phyloP scores from a whole-genome alignment of 805 yeast genomes.

The Candida incommunis region DNA sequence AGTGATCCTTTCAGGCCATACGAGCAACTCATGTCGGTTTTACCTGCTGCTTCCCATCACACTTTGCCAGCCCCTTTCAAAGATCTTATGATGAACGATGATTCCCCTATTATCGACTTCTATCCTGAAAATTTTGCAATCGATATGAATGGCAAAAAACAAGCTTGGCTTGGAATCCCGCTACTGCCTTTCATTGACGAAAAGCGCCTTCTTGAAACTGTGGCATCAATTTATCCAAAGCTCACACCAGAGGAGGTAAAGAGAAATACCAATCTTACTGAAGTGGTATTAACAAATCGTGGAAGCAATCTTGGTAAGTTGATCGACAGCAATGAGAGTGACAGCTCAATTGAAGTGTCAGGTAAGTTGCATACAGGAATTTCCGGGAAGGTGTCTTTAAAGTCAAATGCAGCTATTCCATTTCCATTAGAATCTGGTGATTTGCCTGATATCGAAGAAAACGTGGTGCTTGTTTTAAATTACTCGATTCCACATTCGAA shows the following conservation, averaged over 20 bases:
- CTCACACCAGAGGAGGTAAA: slow-evolving; percentile 53
- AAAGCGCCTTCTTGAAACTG: slow-evolving; percentile 50
- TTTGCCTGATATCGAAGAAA: slow-evolving; percentile 31
- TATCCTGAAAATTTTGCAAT: slow-evolving; percentile 80
- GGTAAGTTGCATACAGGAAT: background rate
- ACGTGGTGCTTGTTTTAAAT: slow-evolving; percentile 27
- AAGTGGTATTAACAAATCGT: background rate
- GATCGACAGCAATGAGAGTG: background rate
- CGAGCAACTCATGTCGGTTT: slow-evolving; percentile 88
- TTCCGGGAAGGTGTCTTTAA: background rate
- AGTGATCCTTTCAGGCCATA: slow-evolving; percentile 82
- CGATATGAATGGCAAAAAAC: slow-evolving; percentile 91
- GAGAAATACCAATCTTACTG: slow-evolving; percentile 20
- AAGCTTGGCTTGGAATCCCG: slow-evolving; percentile 93
- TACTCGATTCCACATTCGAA: slow-evolving; percentile 44
- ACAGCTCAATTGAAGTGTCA: background rate
- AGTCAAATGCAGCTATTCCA: background rate
- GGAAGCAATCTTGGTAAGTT: background rate
- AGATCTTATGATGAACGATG: slow-evolving; percentile 63
- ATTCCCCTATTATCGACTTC: slow-evolving; percentile 77
- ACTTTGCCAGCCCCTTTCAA: slow-evolving; percentile 71
- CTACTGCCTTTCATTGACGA: slow-evolving; percentile 85
- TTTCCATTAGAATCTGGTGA: slow-evolving; percentile 29
- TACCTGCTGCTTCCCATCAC: slow-evolving; percentile 89
- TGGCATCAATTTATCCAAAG: slow-evolving; percentile 44